phyloP scores from a whole-genome alignment of 345 rosid genomes.

The Triadica sebifera region DNA sequence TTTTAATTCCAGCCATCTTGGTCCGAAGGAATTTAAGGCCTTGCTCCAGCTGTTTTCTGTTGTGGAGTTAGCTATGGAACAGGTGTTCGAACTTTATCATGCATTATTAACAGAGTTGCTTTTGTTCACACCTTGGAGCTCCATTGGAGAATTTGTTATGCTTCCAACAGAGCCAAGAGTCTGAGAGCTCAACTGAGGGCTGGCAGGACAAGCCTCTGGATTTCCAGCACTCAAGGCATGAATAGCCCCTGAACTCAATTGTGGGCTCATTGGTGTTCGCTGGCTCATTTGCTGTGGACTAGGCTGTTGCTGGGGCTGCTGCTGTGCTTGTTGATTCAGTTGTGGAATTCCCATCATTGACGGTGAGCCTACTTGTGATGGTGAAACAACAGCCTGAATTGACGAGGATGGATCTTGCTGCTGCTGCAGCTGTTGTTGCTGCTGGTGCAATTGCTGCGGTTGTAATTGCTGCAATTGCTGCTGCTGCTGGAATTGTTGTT shows the following conservation, averaged over 20 bases:
- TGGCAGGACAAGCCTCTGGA: constrained; percentile 79
- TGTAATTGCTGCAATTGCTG: constrained; percentile 43
- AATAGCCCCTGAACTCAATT: constrained; percentile 75
- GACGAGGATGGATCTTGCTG: constrained; percentile 57
- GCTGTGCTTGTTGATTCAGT: constrained; percentile 49
- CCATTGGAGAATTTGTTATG: constrained; percentile 88
- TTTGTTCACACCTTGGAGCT: constrained; percentile 79
- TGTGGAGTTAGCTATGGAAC: neutral
- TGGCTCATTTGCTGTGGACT: constrained; percentile 91
- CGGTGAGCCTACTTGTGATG: constrained; percentile 74
- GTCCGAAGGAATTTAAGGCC: neutral
- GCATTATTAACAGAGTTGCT: constrained; percentile 54
- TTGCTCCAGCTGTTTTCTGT: neutral
- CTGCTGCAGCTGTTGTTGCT: constrained; percentile 29
- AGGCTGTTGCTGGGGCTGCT: constrained; percentile 62
- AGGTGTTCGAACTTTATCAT: neutral
- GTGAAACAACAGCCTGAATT: constrained; percentile 72
- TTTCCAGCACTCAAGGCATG: constrained; percentile 74
- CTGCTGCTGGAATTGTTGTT: constrained; percentile 21
- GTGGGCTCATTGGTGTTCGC: constrained; percentile 88
- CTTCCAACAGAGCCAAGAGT: constrained; percentile 90
- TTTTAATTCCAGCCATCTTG: neutral
- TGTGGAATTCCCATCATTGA: constrained; percentile 66
- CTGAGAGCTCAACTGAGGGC: constrained; percentile 95
- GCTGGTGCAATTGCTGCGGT: constrained; percentile 26